Evolutionary conservation across 1,139 yeast genomes (phyloP), one percentile per base, ranked within the genome.

Genomic region (Candida sanyaensis): DNA sequence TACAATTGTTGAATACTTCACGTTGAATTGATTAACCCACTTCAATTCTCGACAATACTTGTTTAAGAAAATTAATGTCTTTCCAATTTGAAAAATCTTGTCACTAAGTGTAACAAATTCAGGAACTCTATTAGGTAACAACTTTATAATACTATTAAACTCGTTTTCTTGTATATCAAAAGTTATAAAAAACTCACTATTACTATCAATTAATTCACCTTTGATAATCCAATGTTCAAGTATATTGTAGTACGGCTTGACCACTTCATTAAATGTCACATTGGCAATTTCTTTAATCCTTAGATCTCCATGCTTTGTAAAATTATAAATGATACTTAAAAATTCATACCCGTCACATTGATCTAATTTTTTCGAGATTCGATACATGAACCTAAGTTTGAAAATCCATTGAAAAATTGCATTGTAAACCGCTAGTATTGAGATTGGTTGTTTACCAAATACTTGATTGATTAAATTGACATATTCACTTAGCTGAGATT

Each of bases 11-110:
- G 72, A 61, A 41, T 67, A 68, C 47, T 78, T 73, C 43, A 75
- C 64, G 32, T 65, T 63, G 44, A 66, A 75, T n/a, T 66, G 62
- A 50, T 68, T 69, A 29, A 70, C 56, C 78, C 77, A 75, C 43
- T 62, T 61, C 28, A 75, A 58, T 52, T 75, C 77, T 45, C 65
- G 63, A 52, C 97, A 88, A 44, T 81, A 80, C 32, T 73, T 73
- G 42, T 83, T 80, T 41, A 93, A 67, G 60, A 86, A 92, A 36
- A 83, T 77, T n/a, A 86, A 70, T 12, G 89, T 81, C 55, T 87
- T 84, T 1, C 99, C 99, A 26, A 88, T 83, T 49, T 89, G 88
- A 55, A 78, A 86, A 8, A 88, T 79, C 54, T 80, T 77, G 26
- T 69, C 62, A 1, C 89, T 84, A 6, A 61, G 59, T 40, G 64